Evolutionary conservation across 139 green algal genomes (phyloP).

Genomic region (Ettlia oleoabundans): DNA sequence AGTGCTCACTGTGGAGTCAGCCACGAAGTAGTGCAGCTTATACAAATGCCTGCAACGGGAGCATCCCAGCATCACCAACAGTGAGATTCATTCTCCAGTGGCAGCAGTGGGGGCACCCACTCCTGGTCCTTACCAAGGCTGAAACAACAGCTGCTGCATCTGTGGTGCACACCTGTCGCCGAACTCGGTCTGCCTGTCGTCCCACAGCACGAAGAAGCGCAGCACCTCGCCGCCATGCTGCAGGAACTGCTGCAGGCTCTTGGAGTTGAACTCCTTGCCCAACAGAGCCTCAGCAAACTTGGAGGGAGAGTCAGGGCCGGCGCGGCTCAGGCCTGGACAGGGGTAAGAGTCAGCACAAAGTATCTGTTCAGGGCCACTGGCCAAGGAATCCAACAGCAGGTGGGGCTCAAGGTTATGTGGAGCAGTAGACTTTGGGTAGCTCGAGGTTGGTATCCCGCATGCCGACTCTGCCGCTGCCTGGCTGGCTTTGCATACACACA

Average conservation of each 20-base stretch:
- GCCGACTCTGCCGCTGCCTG: too few species aligned
- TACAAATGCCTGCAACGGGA: too few species aligned
- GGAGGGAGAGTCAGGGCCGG: conserved; percentile 23
- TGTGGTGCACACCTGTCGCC: too few species aligned
- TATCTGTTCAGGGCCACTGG: neutral
- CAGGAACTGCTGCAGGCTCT: conserved; percentile 81
- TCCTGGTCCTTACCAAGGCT: too few species aligned
- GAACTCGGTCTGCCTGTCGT: conserved; percentile 77
- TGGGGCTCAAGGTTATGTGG: neutral
- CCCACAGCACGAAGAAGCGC: conserved; percentile 90
- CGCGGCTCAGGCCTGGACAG: conserved; percentile 3
- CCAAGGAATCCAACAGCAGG: neutral
- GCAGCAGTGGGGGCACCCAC: too few species aligned
- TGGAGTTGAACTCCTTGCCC: conserved; percentile 69
- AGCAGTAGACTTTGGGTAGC: neutral
- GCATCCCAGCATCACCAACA: too few species aligned
- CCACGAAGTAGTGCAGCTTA: conserved; percentile 91
- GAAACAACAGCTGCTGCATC: too few species aligned
- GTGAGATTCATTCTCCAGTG: too few species aligned
- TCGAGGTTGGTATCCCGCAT: too few species aligned
- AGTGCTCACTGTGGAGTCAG: conserved; percentile 11
- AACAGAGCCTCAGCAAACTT: conserved; percentile 81
- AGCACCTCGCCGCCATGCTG: conserved; percentile 66
- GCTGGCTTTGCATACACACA: neutral
- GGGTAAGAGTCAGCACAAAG: too few species aligned